phyloP scores from a whole-genome alignment of 306 rosid species.

The Prunus kanzakura region DNA sequence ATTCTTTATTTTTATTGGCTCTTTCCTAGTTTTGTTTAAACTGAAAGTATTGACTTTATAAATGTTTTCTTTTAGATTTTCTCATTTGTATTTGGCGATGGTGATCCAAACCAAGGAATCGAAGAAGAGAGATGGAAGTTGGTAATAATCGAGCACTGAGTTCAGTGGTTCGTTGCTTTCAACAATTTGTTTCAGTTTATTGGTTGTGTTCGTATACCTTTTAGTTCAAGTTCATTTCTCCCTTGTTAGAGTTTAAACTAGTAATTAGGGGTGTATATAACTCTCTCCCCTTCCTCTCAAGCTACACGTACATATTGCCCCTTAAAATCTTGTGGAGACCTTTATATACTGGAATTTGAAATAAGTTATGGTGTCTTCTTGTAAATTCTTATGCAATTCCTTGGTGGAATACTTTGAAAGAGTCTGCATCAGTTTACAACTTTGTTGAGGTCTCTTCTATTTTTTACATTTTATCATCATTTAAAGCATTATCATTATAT shows the following conservation, averaged over 20 bases:
- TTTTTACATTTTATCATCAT: too few relatives aligned
- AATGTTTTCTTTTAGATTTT: constrained; percentile 56
- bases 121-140: constrained; percentile 99
- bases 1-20: constrained; percentile 6
- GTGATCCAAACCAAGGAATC: constrained; percentile 99
- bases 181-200: constrained; percentile 25
- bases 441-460: not conserved
- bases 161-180: constrained; percentile 87
- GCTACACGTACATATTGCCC: not conserved
- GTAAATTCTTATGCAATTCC: not conserved
- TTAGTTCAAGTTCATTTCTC: constrained; percentile 3
- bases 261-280: not conserved
- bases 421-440: not conserved
- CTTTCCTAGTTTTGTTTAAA: constrained; percentile 8
- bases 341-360: not conserved
- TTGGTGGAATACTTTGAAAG: not conserved
- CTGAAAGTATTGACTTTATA: constrained; percentile 19
- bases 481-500: not conserved
- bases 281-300: not conserved
- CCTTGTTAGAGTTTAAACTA: not conserved
- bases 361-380: not conserved
- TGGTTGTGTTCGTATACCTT: constrained; percentile 8
- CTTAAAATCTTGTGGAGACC: not conserved
- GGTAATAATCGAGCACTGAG: constrained; percentile 93
- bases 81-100: constrained; percentile 97